A percentile compares a stretch with the other conserved stretches of the same genome.
phyloP scores from a whole-genome alignment of 495 filamentous ascomycete species.

The Aspergillus hancockii region DNA sequence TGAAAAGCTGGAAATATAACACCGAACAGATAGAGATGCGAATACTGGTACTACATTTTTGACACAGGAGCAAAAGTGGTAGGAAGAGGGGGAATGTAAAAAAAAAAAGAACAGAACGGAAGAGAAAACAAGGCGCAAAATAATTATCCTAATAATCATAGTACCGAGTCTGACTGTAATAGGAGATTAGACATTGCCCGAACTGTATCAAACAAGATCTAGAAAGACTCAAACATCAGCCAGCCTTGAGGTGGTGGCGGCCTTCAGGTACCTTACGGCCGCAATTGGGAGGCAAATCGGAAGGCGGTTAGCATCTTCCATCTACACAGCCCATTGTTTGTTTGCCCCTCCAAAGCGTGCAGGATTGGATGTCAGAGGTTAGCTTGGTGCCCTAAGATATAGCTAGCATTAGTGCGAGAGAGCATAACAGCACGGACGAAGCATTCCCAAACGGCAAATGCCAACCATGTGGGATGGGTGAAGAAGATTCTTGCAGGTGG shows the following conservation, averaged over 20 bases:
- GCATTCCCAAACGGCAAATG: conserved; percentile 31
- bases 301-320: not conserved
- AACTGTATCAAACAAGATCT: not conserved
- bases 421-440: not conserved
- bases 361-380: conserved; percentile 2
- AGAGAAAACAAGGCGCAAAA: conserved; percentile 9
- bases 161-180: not conserved
- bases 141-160: conserved; percentile 5
- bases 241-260: conserved; percentile 18
- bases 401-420: not conserved
- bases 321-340: conserved; percentile 12
- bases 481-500: not conserved
- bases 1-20: conserved; percentile 2
- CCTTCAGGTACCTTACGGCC: conserved; percentile 6
- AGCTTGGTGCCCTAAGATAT: not conserved
- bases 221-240: conserved; percentile 6
- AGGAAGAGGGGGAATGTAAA: conserved; percentile 12
- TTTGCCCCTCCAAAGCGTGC: not conserved
- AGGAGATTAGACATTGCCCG: not conserved
- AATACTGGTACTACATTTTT: conserved; percentile 3
- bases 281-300: conserved; percentile 10
- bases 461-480: conserved; percentile 41
- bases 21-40: conserved; percentile 8
- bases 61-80: conserved; percentile 9
- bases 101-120: conserved; percentile 12